These are phyloP conservation scores for Komagataella populi DNA, from an alignment of 805 yeast species.

Conservation along the genomic window DNA sequence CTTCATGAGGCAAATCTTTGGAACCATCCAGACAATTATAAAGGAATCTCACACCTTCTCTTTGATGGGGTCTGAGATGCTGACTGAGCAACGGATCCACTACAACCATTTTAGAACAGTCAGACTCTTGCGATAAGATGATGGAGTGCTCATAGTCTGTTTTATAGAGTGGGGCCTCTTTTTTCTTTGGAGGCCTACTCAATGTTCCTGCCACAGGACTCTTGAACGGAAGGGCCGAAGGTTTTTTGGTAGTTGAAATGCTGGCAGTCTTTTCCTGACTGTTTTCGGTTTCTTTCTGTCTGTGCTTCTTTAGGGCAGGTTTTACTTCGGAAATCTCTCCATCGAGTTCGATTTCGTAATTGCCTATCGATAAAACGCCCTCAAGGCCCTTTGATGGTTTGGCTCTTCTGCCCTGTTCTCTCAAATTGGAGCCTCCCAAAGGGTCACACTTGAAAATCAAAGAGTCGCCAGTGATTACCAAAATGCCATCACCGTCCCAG, in stretches of 20 bases:
- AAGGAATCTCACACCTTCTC: conserved; percentile 70
- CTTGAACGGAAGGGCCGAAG: not conserved
- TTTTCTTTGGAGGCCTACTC: conserved; percentile 12
- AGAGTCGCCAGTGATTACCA: conserved; percentile 19
- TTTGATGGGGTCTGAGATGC: conserved; percentile 70
- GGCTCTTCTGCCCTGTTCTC: conserved; percentile 5
- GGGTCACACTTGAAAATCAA: conserved; percentile 18
- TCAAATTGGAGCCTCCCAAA: conserved; percentile 12
- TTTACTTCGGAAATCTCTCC: conserved; percentile 17
- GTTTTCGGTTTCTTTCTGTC: not conserved
- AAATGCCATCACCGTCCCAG: conserved; percentile 88
- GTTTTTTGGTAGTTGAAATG: not conserved
- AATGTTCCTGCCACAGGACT: not conserved
- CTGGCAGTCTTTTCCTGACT: not conserved
- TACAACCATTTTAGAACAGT: conserved; percentile 25
- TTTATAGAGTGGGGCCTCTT: not conserved
- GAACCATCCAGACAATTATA: conserved; percentile 72
- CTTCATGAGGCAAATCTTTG: conserved; percentile 33
- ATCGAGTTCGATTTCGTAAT: conserved; percentile 51
- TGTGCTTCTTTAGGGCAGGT: not conserved
- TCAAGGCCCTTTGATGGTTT: conserved; percentile 13
- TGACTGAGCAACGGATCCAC: conserved; percentile 45
- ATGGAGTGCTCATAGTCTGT: not conserved
- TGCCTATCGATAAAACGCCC: conserved; percentile 34
- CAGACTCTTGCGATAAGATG: not conserved